Conservation (phyloP, 768 basidiomycete genomes). For the Auricularia cornea region DNA sequence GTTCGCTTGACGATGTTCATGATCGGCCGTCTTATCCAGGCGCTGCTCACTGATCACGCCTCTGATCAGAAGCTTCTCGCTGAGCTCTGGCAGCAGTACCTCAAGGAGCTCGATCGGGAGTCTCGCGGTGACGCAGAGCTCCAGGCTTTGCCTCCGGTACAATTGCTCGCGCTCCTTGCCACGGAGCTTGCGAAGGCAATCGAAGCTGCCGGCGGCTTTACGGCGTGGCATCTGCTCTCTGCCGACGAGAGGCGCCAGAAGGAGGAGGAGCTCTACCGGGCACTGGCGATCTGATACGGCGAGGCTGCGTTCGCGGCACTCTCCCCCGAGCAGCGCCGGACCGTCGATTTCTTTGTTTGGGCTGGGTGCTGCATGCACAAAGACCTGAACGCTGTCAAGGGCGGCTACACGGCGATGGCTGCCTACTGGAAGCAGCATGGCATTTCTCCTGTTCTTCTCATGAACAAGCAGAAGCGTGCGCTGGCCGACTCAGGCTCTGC, state of each 20-base stretch:
- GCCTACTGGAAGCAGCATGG: not conserved
- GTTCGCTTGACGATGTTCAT: too few relatives aligned
- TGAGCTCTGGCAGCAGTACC: constrained; percentile 6
- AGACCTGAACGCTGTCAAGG: not conserved
- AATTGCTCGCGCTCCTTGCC: not conserved
- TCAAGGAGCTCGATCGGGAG: not conserved
- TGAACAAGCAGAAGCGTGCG: not conserved
- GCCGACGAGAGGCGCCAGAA: constrained; percentile 10
- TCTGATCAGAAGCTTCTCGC: constrained; percentile 22
- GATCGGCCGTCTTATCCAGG: constrained; percentile 4
- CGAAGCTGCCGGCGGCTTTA: not conserved
- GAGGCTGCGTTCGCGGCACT: constrained; percentile 10
- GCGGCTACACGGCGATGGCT: not conserved
- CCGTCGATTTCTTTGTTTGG: constrained; percentile 12
- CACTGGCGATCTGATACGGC: constrained; percentile 12
- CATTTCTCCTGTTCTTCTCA: not conserved
- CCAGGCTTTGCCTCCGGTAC: not conserved
- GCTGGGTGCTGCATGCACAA: constrained; percentile 5
- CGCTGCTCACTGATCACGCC: constrained; percentile 20
- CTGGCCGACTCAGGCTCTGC: not conserved
- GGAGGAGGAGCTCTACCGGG: constrained; percentile 8
- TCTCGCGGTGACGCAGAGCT: constrained; percentile 5
- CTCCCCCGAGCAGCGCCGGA: constrained; percentile 7
- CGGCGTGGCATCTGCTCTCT: not conserved
- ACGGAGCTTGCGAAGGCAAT: not conserved